Evolutionary conservation across 345 rosid genomes (phyloP).

Genomic region (Lumnitzera racemosa): DNA sequence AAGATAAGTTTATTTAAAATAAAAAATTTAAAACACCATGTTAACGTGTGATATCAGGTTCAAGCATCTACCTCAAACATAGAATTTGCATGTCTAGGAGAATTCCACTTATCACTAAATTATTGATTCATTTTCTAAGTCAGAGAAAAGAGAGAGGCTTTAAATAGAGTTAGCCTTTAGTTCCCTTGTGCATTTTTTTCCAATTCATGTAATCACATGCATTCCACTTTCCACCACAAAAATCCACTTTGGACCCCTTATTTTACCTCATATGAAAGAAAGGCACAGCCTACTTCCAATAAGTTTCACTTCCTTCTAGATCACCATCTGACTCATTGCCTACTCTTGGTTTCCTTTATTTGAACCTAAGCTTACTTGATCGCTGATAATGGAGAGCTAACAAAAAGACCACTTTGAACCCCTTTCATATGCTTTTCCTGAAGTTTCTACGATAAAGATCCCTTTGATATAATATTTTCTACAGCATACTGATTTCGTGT

Average conservation of each 20-base stretch:
- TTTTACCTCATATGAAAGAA: constrained; percentile 60
- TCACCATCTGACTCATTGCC: neutral
- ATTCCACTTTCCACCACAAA: constrained; percentile 86
- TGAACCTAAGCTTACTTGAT: constrained; percentile 3
- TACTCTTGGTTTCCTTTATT: constrained; percentile 1
- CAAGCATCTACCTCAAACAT: too few relatives aligned
- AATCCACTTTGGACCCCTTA: constrained; percentile 65
- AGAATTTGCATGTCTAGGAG: too few relatives aligned
- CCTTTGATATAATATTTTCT: too few relatives aligned
- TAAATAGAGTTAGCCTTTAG: constrained; percentile 42
- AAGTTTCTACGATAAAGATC: too few relatives aligned
- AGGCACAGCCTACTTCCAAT: constrained; percentile 45
- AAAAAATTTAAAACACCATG: too few relatives aligned
- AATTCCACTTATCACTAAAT: too few relatives aligned
- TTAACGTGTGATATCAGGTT: too few relatives aligned
- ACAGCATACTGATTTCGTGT: neutral
- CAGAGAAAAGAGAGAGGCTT: constrained; percentile 28
- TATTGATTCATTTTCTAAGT: constrained; percentile 13
- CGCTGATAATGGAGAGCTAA: neutral
- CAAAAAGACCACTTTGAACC: too few relatives aligned
- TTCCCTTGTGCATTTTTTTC: constrained; percentile 39
- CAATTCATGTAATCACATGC: constrained; percentile 88
- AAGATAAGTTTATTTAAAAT: too few relatives aligned
- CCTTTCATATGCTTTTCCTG: too few relatives aligned
- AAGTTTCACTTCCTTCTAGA: constrained; percentile 19